Evolutionary conservation across 164 flowering plant genomes (phyloP), one percentile per base, ranked within the genome.

Genomic region (Magnolia officinalis): DNA sequence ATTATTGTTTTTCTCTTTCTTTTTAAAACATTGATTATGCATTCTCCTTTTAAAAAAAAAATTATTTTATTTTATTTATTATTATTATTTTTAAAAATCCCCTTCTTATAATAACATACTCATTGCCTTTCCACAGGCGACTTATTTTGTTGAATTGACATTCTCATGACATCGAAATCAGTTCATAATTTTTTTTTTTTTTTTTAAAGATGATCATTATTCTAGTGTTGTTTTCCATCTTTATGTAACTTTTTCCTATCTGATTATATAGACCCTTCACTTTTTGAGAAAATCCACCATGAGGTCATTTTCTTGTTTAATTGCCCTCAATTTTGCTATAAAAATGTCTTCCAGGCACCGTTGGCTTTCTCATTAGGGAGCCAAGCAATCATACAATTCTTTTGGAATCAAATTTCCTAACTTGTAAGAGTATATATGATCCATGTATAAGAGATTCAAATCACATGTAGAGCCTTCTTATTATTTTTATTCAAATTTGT

Each of bases 341-440:
- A 37, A 8, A 49, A 49, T 8, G 72, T 51, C 52, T 70, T 31
- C 7, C 13, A 13, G 1, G 21, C 2, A 5, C 72, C 23, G 20
- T 23, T 70, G 31, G 18, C 72, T n/a, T 70, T 50, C 37, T 70
- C 72, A 16, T 70, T n/a, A 0, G 37, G 72, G 7, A 26, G 19
- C 72, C 37, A 50, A 37, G 14, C 52, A 50, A 70, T 70, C 72
- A 55, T 52, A 70, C 18, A 23, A 6, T 70, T 31, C 72, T 45
- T 70, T 70, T 3, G 10, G 21, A 31, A 49, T 70, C 45, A 3
- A 37, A 37, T 37, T 37, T 5, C 72, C 26, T 49, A 50, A 70
- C 52, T 5, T 45, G 11, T 13, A 52, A 70, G 4, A 70, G 58
- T 52, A 70, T 70, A 37, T 4, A 3, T 37, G 45, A 70, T 70